Percentiles rank a stretch among this genome's conserved stretches.
Evolutionary conservation across 2,329 filamentous ascomycete genomes (phyloP).

Genomic region (Fusarium falciforme): DNA sequence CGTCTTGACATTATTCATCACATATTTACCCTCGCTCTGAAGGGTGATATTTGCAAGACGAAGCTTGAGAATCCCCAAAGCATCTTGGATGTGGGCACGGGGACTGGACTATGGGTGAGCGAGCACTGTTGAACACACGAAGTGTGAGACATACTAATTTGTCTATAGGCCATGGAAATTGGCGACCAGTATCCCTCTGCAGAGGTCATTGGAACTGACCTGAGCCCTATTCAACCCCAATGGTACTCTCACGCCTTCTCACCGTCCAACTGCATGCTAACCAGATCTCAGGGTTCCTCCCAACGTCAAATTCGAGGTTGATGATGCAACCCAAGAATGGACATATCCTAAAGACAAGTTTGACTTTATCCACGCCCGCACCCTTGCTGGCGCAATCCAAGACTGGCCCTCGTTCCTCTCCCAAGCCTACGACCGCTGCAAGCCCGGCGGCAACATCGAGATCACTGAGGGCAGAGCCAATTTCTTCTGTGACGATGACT

Average conservation of each 20-base stretch:
- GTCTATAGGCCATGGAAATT: conserved; percentile 58
- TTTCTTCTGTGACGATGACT: conserved; percentile 41
- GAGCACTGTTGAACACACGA: too few relatives aligned
- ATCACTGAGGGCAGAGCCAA: conserved; percentile 35
- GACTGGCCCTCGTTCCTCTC: conserved; percentile 43
- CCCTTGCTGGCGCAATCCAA: conserved; percentile 42
- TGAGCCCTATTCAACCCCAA: conserved; percentile 40
- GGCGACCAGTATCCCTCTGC: conserved; percentile 39
- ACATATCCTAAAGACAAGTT: conserved; percentile 10
- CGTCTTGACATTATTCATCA: conserved; percentile 66
- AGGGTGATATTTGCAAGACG: conserved; percentile 51
- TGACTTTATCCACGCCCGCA: conserved; percentile 38
- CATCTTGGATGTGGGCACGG: conserved; percentile 42
- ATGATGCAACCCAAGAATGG: conserved; percentile 12
- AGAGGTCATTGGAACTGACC: conserved; percentile 40
- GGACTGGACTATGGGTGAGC: conserved; percentile 25
- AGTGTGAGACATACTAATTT: not conserved
- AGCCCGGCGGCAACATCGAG: conserved; percentile 25
- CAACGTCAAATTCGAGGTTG: conserved; percentile 38
- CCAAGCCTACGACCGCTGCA: conserved; percentile 32
- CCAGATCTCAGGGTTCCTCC: conserved; percentile 29
- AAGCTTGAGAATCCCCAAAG: conserved; percentile 29
- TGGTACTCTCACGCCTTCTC: conserved; percentile 15
- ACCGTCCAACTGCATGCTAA: not conserved
- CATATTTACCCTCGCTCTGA: conserved; percentile 59